Evolutionary conservation across 2,329 filamentous ascomycete species (phyloP).

Genomic region (Salinomyces thailandicus): DNA sequence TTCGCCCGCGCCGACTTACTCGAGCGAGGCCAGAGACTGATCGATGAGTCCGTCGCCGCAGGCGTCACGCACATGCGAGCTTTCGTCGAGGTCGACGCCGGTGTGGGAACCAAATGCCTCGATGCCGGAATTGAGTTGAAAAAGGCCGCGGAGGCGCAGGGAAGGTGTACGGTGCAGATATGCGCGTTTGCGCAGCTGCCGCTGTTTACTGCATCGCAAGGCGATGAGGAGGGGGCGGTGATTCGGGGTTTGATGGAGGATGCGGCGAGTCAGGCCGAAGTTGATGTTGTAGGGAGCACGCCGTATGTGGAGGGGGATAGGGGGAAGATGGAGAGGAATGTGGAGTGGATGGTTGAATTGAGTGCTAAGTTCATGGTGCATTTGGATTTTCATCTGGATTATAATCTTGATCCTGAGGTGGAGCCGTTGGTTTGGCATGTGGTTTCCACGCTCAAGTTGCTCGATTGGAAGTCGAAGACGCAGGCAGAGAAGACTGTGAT

Average conservation of each 20-base stretch:
- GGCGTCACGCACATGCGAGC: constrained; percentile 60
- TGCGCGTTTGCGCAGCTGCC: constrained; percentile 63
- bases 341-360: constrained; percentile 51
- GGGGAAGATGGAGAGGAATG: constrained; percentile 44
- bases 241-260: constrained; percentile 43
- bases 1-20: constrained; percentile 55
- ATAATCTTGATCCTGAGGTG: constrained; percentile 46
- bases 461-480: constrained; percentile 40
- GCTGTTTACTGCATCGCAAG: constrained; percentile 44
- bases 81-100: constrained; percentile 60
- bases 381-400: constrained; percentile 63
- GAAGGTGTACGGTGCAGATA: constrained; percentile 51
- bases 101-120: constrained; percentile 48
- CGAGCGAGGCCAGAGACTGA: constrained; percentile 52
- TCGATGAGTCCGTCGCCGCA: constrained; percentile 52
- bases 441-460: constrained; percentile 39
- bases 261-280: constrained; percentile 32
- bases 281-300: constrained; percentile 56
- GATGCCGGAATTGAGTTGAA: constrained; percentile 49
- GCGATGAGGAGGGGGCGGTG: constrained; percentile 31
- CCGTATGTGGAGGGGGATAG: constrained; percentile 55
- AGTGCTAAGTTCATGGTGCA: constrained; percentile 44
- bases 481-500: constrained; percentile 36
- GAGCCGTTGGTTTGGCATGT: constrained; percentile 47
- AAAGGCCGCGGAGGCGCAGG: constrained; percentile 35